Base-by-base conservation (phyloP, 805 yeast species). In the Candida morakotiae region DNA sequence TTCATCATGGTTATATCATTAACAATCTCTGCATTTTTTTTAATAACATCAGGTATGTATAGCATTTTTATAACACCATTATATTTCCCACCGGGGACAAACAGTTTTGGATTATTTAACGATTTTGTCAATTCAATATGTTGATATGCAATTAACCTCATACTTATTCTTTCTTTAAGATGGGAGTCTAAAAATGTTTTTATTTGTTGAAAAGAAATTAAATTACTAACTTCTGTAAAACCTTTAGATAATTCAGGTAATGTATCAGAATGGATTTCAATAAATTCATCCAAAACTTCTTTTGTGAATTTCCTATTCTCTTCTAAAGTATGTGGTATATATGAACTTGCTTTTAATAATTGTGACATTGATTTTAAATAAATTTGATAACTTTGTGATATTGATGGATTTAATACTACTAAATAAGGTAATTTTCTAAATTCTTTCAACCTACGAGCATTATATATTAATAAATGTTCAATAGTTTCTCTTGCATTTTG, bases 81-180 rank as follows among this genome's bases (percentile, higher is more conserved):
- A 43, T 45, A 67, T 35, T 72, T 34, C 73, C 81, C 43, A 81
- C 96, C 67, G 15, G 77, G 67, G 46, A 65, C 76, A 39, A 72
- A 71, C 4, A 57, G 52, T n/a, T 64, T 23, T 6, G 51, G 47
- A 2, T 52, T 48, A 8, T 41, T 41, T n/a, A 66, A 48, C 1
- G 69, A 52, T 16, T 51, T 49, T 3, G 88, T 68, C 24, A 87
- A 61, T 37, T 75, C 74, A 16, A 87, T 71, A 60, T 85, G 95
- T 57, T 93, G 96, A 44, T 85, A 89, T 0, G 94, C 88, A 37
- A 88, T 68, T 34, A 89, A 65, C 40, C 96, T 78, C 80, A 93
- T 86, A 46, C 89, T 74, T 28, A 91, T 89, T 43, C 97, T 71
- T 47, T 89, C 96, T 38, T 75, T 69, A 48, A 91, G 68, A 62